Evolutionary conservation across 495 filamentous ascomycete species (phyloP).

Genomic region (Penicillium pulvis): DNA sequence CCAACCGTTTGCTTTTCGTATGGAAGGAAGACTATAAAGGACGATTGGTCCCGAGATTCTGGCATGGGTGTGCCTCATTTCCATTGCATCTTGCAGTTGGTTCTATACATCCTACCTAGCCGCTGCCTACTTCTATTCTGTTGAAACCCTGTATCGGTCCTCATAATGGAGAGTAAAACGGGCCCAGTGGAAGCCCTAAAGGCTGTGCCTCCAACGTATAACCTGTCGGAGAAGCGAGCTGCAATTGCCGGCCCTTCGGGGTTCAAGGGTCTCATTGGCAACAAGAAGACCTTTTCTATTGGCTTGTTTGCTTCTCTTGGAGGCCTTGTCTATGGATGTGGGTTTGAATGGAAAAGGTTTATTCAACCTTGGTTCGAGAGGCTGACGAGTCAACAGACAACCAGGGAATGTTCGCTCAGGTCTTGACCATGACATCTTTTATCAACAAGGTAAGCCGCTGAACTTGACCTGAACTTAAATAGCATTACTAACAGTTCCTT

Average conservation of each 20-base stretch:
- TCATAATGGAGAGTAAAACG: neutral
- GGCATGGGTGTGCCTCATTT: neutral
- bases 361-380: neutral
- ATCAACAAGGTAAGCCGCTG: slow-evolving; percentile 20
- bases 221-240: slow-evolving; percentile 36
- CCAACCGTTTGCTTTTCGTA: neutral
- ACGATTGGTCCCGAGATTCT: too few species aligned
- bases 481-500: neutral
- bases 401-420: slow-evolving; percentile 43
- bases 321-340: slow-evolving; percentile 42
- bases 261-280: slow-evolving; percentile 31
- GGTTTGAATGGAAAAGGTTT: slow-evolving; percentile 8
- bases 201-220: neutral
- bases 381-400: slow-evolving; percentile 25
- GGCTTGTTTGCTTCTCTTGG: slow-evolving; percentile 39
- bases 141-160: neutral
- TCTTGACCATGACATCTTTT: slow-evolving; percentile 37
- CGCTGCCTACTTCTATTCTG: neutral
- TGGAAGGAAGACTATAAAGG: neutral
- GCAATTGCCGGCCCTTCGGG: slow-evolving; percentile 32
- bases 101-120: neutral
- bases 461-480: too few species aligned
- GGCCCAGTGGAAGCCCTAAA: neutral
- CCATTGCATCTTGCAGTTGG: neutral
- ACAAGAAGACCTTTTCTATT: slow-evolving; percentile 36